A percentile compares a stretch with the other conserved stretches of the same genome.
Evolutionary conservation across 768 basidiomycete genomes (phyloP).

Genomic region (Serendipita sp.): DNA sequence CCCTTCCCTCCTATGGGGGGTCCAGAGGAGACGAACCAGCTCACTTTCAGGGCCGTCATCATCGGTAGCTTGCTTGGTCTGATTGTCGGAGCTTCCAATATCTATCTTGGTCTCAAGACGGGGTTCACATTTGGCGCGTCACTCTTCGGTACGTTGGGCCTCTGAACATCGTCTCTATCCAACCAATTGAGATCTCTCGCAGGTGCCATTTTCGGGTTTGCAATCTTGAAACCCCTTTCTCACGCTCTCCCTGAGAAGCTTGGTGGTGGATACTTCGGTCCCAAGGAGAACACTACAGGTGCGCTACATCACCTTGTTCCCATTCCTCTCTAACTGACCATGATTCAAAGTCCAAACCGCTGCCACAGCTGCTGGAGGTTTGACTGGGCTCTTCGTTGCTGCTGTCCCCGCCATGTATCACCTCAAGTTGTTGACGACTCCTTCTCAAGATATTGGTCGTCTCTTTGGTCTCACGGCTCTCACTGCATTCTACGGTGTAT

Average conservation of each 20-base stretch:
- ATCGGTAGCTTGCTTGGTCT: slow-evolving; percentile 37
- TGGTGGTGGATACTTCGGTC: slow-evolving; percentile 43
- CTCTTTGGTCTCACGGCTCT: slow-evolving; percentile 38
- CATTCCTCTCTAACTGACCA: slow-evolving; percentile 26
- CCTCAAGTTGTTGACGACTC: slow-evolving; percentile 28
- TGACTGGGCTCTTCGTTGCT: slow-evolving; percentile 41
- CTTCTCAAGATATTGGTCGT: slow-evolving; percentile 36
- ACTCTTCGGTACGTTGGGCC: background rate
- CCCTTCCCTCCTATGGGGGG: slow-evolving; percentile 42
- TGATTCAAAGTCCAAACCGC: slow-evolving; percentile 11
- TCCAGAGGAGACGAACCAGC: slow-evolving; percentile 34
- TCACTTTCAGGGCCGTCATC: slow-evolving; percentile 33
- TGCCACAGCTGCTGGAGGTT: slow-evolving; percentile 32
- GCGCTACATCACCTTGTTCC: slow-evolving; percentile 39
- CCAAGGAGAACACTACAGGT: slow-evolving; percentile 37
- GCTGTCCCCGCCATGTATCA: slow-evolving; percentile 47
- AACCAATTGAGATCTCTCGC: slow-evolving; percentile 44
- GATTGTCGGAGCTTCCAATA: slow-evolving; percentile 43
- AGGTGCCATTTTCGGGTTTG: slow-evolving; percentile 43
- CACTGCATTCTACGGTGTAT: slow-evolving; percentile 43
- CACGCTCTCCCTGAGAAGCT: slow-evolving; percentile 30
- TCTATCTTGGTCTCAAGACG: slow-evolving; percentile 53
- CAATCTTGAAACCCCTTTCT: slow-evolving; percentile 41
- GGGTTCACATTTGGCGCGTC: slow-evolving; percentile 13
- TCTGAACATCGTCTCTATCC: slow-evolving; percentile 16